phyloP scores from a whole-genome alignment of 176 grass and related monocot species.

The Microstegium vimineum region DNA sequence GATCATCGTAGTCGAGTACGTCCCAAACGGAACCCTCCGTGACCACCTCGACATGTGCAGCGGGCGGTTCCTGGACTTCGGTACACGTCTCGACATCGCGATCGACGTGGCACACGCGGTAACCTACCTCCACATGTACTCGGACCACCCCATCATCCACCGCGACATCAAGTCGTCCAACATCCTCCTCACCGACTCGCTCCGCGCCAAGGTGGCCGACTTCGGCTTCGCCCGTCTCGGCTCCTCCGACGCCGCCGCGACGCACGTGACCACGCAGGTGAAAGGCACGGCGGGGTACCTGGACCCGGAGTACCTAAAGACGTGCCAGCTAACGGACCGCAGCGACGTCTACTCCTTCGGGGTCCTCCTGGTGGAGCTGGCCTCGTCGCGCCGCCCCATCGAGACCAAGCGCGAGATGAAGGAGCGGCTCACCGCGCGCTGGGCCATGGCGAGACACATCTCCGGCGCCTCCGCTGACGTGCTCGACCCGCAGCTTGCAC shows the following conservation, averaged over 20 bases:
- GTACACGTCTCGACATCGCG: constrained; percentile 63
- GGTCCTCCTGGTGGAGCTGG: constrained; percentile 74
- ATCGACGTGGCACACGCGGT: constrained; percentile 89
- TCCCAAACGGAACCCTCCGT: constrained; percentile 84
- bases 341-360: constrained; percentile 98
- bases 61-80: constrained; percentile 52
- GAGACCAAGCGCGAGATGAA: constrained; percentile 58
- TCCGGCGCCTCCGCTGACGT: constrained; percentile 47
- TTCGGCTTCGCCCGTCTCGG: constrained; percentile 87
- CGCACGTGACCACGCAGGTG: constrained; percentile 74
- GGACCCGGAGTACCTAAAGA: constrained; percentile 96
- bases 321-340: constrained; percentile 87
- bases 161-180: constrained; percentile 99
- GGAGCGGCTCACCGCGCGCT: constrained; percentile 62
- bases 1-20: constrained; percentile 71
- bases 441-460: constrained; percentile 57
- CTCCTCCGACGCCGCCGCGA: too few relatives aligned
- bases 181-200: constrained; percentile 76
- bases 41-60: constrained; percentile 70
- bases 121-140: constrained; percentile 93
- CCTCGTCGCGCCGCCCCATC: constrained; percentile 62
- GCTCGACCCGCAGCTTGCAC: constrained; percentile 53
- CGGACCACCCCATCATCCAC: constrained; percentile 92
- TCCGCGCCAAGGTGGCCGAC: constrained; percentile 92
- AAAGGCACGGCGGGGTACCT: constrained; percentile 97